These are phyloP conservation scores for Musa itinerans DNA, from an alignment of 176 grass and related monocot genomes.

Conservation along the genomic window DNA sequence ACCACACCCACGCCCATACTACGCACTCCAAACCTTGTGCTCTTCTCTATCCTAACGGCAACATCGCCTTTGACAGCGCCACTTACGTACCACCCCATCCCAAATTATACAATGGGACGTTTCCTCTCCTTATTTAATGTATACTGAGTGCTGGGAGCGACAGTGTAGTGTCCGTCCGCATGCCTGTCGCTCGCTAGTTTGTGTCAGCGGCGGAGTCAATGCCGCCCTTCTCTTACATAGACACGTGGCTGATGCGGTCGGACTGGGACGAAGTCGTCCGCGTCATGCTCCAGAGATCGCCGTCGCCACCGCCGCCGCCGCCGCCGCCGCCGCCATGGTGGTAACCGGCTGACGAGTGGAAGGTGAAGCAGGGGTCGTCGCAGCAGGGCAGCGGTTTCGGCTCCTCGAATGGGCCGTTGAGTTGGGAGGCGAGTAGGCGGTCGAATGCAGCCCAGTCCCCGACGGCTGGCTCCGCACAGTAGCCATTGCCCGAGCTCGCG, in stretches of 20 bases:
- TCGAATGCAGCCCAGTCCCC: slow-evolving; percentile 65
- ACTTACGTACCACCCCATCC: too few relatives aligned
- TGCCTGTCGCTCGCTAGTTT: neutral
- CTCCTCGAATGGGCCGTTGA: slow-evolving; percentile 37
- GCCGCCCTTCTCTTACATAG: slow-evolving; percentile 27
- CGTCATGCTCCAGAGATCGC: slow-evolving; percentile 82
- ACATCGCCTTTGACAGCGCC: too few relatives aligned
- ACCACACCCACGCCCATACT: too few relatives aligned
- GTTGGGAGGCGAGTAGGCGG: slow-evolving; percentile 42
- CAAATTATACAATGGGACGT: too few relatives aligned
- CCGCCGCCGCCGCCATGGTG: slow-evolving; percentile 20
- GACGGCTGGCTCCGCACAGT: neutral
- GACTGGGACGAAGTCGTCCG: slow-evolving; percentile 40
- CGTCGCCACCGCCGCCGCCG: slow-evolving; percentile 27
- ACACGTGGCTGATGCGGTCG: slow-evolving; percentile 40
- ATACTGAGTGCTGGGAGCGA: too few relatives aligned
- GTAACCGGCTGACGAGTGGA: too few relatives aligned
- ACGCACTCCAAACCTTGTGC: too few relatives aligned
- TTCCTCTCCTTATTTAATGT: too few relatives aligned
- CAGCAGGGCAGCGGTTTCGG: slow-evolving; percentile 30
- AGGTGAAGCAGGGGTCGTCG: slow-evolving; percentile 15
- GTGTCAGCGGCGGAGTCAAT: slow-evolving; percentile 14
- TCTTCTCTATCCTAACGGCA: too few relatives aligned
- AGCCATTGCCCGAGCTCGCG: neutral
- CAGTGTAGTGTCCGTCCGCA: too few relatives aligned